Percentiles rank a stretch among this genome's conserved stretches.
phyloP scores from a whole-genome alignment of 1,139 yeast genomes.

The Candida tropicalis region DNA sequence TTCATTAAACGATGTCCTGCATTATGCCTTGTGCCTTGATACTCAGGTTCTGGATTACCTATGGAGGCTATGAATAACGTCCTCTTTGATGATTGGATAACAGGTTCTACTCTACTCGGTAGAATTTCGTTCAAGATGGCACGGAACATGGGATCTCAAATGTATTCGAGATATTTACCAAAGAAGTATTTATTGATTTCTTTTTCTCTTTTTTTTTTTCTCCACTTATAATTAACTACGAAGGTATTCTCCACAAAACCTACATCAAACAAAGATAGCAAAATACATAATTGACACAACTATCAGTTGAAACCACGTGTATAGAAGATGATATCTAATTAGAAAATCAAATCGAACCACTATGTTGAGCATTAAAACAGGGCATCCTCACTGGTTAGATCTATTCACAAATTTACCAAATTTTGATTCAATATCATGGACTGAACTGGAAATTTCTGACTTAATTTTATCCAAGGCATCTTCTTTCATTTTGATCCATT shows the following conservation, averaged over 20 bases:
- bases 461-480: slow-evolving; percentile 13
- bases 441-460: background rate
- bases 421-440: background rate
- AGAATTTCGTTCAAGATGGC: slow-evolving; percentile 4
- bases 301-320: no score
- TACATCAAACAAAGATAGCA: no score
- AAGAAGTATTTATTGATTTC: background rate
- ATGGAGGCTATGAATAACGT: slow-evolving; percentile 52
- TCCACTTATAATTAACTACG: no score
- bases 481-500: slow-evolving; percentile 24
- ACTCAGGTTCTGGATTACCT: slow-evolving; percentile 77
- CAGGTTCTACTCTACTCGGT: slow-evolving; percentile 7
- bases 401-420: background rate
- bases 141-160: slow-evolving; percentile 5
- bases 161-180: no score
- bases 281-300: no score
- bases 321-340: no score
- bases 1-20: slow-evolving; percentile 66
- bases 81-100: slow-evolving; percentile 4
- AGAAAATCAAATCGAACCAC: no score
- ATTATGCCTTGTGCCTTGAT: slow-evolving; percentile 69
- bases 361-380: background rate
- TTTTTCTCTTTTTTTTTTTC: background rate
- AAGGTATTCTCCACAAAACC: no score
- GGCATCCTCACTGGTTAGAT: background rate